These are phyloP conservation scores for Rhodotorula diobovata DNA, from an alignment of 768 basidiomycete species.

Conservation along the genomic window DNA sequence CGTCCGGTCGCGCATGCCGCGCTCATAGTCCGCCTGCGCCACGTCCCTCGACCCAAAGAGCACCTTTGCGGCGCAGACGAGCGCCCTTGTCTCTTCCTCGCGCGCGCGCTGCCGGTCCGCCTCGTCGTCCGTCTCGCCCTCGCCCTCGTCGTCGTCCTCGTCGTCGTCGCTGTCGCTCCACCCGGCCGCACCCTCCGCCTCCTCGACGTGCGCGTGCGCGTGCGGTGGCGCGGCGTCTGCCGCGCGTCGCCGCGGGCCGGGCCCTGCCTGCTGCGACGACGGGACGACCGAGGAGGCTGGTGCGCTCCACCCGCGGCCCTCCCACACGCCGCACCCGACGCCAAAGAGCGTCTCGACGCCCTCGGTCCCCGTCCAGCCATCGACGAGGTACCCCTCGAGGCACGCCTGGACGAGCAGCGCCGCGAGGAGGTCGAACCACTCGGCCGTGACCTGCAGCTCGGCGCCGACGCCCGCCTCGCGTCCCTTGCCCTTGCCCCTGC, in stretches of 20 bases:
- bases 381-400: constrained; percentile 76
- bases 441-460: constrained; percentile 54
- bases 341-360: constrained; percentile 68
- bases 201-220: neutral
- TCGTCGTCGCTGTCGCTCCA: constrained; percentile 9
- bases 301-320: constrained; percentile 35
- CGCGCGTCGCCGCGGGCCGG: too few species aligned
- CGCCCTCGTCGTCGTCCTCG: constrained; percentile 22
- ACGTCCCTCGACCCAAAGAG: constrained; percentile 41
- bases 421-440: constrained; percentile 76
- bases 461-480: neutral
- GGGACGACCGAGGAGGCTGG: constrained; percentile 1
- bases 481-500: neutral
- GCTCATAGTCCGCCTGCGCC: constrained; percentile 66
- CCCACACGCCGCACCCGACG: constrained; percentile 54
- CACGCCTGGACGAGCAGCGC: constrained; percentile 76
- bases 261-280: too few species aligned
- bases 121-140: constrained; percentile 42
- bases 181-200: neutral
- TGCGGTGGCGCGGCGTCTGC: too few species aligned
- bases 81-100: constrained; percentile 6
- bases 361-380: constrained; percentile 70
- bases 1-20: constrained; percentile 69
- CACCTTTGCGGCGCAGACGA: constrained; percentile 24
- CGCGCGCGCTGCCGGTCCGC: constrained; percentile 51